A percentile compares a stretch with the other conserved stretches of the same genome.
These are phyloP conservation scores for Plantago major DNA, from an alignment of 257 asterid species.

Conservation along the genomic window DNA sequence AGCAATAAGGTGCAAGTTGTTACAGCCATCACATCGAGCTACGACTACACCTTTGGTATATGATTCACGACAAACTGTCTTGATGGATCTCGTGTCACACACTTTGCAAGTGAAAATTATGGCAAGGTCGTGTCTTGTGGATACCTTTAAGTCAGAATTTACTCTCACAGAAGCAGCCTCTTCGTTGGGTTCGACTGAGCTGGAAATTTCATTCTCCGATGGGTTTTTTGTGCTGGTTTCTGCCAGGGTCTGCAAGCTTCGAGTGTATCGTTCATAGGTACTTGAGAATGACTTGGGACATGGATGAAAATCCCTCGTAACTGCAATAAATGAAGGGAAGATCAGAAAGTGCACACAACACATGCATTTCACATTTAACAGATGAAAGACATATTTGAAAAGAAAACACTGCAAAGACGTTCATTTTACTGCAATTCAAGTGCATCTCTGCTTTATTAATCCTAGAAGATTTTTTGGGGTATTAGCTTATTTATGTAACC, in stretches of 20 bases:
- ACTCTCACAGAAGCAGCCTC: slow-evolving; percentile 28
- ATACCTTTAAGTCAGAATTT: slow-evolving; percentile 47
- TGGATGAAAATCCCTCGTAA: slow-evolving; percentile 27
- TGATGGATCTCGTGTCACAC: slow-evolving; percentile 68
- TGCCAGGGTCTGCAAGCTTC: slow-evolving; percentile 44
- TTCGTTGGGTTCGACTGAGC: slow-evolving; percentile 11
- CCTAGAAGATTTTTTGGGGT: too few species aligned
- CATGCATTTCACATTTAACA: not conserved
- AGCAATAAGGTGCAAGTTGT: slow-evolving; percentile 75
- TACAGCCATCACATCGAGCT: slow-evolving; percentile 79
- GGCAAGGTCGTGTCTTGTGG: slow-evolving; percentile 62
- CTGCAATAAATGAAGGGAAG: slow-evolving; percentile 30
- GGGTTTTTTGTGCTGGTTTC: slow-evolving; percentile 29
- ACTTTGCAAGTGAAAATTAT: slow-evolving; percentile 79
- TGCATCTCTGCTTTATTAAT: too few species aligned
- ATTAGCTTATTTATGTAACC: too few species aligned
- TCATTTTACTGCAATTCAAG: too few species aligned
- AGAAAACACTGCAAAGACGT: too few species aligned
- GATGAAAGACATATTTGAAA: not conserved
- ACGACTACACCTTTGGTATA: slow-evolving; percentile 82
- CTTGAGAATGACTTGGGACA: slow-evolving; percentile 36
- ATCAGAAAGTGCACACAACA: not conserved
- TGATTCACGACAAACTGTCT: slow-evolving; percentile 69
- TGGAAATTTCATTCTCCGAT: slow-evolving; percentile 22
- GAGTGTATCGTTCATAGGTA: slow-evolving; percentile 22